phyloP scores from a whole-genome alignment of 2,329 filamentous ascomycete species.

The Lachnellula cervina region DNA sequence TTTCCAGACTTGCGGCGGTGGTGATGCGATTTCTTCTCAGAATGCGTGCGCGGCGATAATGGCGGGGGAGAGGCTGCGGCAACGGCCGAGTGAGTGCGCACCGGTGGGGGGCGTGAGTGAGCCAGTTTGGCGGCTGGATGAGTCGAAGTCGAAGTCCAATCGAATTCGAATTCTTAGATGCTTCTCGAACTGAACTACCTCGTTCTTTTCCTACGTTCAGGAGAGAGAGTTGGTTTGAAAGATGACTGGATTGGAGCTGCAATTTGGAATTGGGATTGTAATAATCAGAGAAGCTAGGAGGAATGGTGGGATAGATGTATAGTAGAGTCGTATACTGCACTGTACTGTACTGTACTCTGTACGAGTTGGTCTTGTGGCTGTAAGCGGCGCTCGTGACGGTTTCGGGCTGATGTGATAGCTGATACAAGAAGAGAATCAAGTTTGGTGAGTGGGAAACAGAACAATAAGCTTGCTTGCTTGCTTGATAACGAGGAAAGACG shows the following conservation, averaged over 20 bases:
- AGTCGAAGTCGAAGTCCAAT: too few relatives aligned
- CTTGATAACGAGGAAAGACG: too few relatives aligned
- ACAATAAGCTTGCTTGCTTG: too few relatives aligned
- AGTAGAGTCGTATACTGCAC: neutral
- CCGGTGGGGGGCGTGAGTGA: conserved; percentile 25
- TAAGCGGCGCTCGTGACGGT: too few relatives aligned
- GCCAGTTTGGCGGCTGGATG: conserved; percentile 21
- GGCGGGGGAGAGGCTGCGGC: conserved; percentile 17
- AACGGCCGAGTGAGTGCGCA: conserved; percentile 15
- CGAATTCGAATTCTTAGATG: neutral
- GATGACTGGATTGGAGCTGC: neutral
- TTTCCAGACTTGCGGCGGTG: conserved; percentile 25
- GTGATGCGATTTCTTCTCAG: conserved; percentile 15
- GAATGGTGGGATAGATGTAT: too few relatives aligned
- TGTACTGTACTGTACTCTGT: neutral
- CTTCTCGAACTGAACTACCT: conserved; percentile 1
- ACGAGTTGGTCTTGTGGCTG: too few relatives aligned
- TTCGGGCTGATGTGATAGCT: too few relatives aligned
- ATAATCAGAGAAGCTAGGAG: too few relatives aligned
- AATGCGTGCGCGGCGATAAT: conserved; percentile 18
- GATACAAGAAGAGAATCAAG: too few relatives aligned
- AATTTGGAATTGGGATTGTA: neutral
- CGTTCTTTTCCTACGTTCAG: neutral
- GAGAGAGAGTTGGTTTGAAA: neutral
- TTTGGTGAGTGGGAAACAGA: too few relatives aligned